phyloP scores from a whole-genome alignment of 225 moss, liverwort and hornwort genomes.

The Climacium dendroides region DNA sequence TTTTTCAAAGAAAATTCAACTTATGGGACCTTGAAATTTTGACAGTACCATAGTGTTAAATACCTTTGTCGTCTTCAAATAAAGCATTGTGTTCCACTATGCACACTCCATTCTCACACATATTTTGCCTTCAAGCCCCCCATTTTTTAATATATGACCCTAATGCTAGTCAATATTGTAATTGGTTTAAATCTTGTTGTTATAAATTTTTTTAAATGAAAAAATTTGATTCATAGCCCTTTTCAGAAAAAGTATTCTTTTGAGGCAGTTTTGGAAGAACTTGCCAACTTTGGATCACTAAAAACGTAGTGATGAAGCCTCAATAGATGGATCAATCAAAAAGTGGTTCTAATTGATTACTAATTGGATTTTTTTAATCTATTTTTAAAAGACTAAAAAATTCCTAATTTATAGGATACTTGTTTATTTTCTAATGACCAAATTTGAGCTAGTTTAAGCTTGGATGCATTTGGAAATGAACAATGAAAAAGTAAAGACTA shows the following conservation, averaged over 20 bases:
- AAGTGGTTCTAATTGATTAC: rapidly evolving
- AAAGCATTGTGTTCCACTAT: background rate
- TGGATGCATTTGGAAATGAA: background rate
- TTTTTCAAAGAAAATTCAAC: background rate
- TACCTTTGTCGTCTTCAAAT: too few species aligned
- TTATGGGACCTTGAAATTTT: background rate
- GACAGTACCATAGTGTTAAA: background rate
- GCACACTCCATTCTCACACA: background rate
- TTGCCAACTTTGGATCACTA: background rate
- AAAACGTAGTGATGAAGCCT: background rate
- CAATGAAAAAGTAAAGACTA: background rate
- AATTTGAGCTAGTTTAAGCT: background rate
- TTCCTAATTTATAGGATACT: background rate
- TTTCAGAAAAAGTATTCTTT: background rate
- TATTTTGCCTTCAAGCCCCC: background rate
- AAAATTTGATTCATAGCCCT: background rate
- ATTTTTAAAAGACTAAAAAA: background rate
- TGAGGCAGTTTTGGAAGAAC: rapidly evolving
- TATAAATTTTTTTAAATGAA: background rate
- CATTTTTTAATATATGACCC: too few species aligned
- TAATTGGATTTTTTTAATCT: background rate
- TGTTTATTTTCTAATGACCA: background rate
- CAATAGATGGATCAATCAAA: background rate
- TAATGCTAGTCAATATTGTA: background rate
- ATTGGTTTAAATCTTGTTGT: background rate